Percentiles rank a stretch among this genome's conserved stretches.
Conservation (phyloP, 495 filamentous ascomycete species). For the Physcia stellaris region DNA sequence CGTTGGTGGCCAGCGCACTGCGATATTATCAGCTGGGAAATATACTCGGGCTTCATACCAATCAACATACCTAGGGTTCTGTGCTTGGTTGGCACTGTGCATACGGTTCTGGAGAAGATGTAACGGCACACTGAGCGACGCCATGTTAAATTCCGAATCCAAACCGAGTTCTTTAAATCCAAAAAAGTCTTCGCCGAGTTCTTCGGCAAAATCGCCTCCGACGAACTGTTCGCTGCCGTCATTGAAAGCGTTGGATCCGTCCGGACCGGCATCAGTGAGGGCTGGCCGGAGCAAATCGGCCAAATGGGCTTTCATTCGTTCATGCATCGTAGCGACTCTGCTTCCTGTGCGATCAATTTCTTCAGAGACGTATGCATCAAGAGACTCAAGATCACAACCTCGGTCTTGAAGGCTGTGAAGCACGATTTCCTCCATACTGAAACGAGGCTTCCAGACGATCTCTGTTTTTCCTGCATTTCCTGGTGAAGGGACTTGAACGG, state of each 20-base stretch:
- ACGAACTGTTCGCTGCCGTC: constrained; percentile 97
- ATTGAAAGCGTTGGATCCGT: constrained; percentile 81
- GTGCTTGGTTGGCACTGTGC: constrained; percentile 62
- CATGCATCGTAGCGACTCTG: constrained; percentile 77
- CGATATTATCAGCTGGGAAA: no score
- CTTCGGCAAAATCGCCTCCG: constrained; percentile 91
- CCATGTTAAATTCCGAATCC: constrained; percentile 75
- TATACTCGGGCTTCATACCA: no score
- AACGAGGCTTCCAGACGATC: constrained; percentile 47
- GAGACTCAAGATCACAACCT: constrained; percentile 63
- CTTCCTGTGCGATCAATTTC: constrained; percentile 78
- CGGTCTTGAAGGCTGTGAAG: constrained; percentile 73
- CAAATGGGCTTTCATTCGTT: constrained; percentile 80
- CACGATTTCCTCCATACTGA: constrained; percentile 68
- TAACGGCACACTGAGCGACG: constrained; percentile 77
- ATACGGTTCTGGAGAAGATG: constrained; percentile 90
- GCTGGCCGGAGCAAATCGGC: constrained; percentile 85
- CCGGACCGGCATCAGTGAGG: constrained; percentile 61
- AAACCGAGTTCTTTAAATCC: constrained; percentile 93
- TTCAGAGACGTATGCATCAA: constrained; percentile 85
- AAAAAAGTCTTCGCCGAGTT: constrained; percentile 97
- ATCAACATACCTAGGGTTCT: constrained; percentile 52
- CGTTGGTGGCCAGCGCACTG: constrained; percentile 27
- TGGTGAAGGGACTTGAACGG: constrained; percentile 14
- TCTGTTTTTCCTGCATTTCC: constrained; percentile 28